These are phyloP conservation scores for Fusarium albidum DNA, from an alignment of 2,329 filamentous ascomycete species.

Conservation along the genomic window DNA sequence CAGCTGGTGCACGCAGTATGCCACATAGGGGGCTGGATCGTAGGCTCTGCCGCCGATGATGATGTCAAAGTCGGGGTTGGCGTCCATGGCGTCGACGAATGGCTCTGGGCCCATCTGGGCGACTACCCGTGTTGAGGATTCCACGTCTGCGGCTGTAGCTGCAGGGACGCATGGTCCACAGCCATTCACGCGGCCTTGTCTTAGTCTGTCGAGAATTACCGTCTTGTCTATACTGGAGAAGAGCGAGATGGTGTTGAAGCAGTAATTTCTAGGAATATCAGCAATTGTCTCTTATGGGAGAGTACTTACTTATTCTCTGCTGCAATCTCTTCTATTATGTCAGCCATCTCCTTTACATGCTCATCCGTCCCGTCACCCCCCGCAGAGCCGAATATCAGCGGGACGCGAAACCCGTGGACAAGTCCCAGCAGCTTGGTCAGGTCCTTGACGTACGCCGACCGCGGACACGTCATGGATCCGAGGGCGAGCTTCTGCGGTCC, in stretches of 20 bases:
- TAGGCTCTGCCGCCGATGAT: constrained; percentile 57
- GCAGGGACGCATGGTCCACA: constrained; percentile 53
- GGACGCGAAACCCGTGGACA: constrained; percentile 44
- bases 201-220: constrained; percentile 41
- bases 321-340: constrained; percentile 45
- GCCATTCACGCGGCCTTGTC: constrained; percentile 41
- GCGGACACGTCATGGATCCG: constrained; percentile 50
- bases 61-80: constrained; percentile 53
- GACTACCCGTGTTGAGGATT: constrained; percentile 48
- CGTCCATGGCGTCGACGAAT: constrained; percentile 51
- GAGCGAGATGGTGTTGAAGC: constrained; percentile 48
- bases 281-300: fast-evolving
- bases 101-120: constrained; percentile 58
- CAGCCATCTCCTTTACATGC: constrained; percentile 51
- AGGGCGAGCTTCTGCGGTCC: constrained; percentile 53
- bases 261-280: constrained; percentile 19
- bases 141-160: constrained; percentile 49
- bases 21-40: constrained; percentile 51
- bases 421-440: constrained; percentile 49
- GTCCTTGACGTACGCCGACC: constrained; percentile 52
- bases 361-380: constrained; percentile 57
- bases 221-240: constrained; percentile 50
- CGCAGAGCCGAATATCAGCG: constrained; percentile 53
- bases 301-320: constrained; percentile 10
- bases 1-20: constrained; percentile 38